Evolutionary conservation across 164 flowering plant species (phyloP).

Genomic region (Aristolochia californica): DNA sequence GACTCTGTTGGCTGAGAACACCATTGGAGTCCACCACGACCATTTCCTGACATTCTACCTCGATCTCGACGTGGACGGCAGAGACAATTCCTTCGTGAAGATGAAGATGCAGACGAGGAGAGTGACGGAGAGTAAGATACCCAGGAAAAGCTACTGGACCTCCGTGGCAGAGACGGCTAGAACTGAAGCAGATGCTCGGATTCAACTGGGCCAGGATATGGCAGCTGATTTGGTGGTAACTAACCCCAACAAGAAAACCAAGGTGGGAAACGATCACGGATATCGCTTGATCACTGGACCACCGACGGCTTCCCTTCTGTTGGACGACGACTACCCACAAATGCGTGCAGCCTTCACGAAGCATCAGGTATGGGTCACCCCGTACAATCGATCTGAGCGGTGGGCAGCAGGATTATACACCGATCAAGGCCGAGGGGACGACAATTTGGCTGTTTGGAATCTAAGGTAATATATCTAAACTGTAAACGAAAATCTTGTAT

Average conservation of each 20-base stretch:
- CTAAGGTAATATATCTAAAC: constrained; percentile 6
- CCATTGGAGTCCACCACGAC: constrained; percentile 43
- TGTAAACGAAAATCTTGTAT: too few relatives aligned
- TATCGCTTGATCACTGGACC: constrained; percentile 26
- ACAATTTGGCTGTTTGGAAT: constrained; percentile 24
- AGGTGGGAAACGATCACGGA: constrained; percentile 27
- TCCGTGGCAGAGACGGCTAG: constrained; percentile 4
- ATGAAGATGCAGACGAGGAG: constrained; percentile 18
- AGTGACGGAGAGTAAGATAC: background rate
- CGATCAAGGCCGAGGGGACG: constrained; percentile 37
- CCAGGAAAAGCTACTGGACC: constrained; percentile 15
- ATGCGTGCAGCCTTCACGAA: constrained; percentile 30
- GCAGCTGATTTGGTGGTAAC: constrained; percentile 26
- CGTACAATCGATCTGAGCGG: constrained; percentile 34
- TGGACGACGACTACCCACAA: constrained; percentile 33
- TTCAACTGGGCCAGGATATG: constrained; percentile 10
- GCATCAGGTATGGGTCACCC: constrained; percentile 35
- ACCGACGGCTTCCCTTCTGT: constrained; percentile 14
- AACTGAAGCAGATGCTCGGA: constrained; percentile 10
- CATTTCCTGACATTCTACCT: constrained; percentile 50
- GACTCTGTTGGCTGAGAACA: constrained; percentile 34
- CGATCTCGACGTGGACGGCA: constrained; percentile 55
- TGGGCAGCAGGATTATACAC: constrained; percentile 35
- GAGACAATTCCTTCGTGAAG: constrained; percentile 38
- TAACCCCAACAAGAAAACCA: constrained; percentile 27